Percentiles rank a stretch among this genome's conserved stretches.
Conservation (phyloP, 306 rosid species). For the Casuarina equisetifolia region DNA sequence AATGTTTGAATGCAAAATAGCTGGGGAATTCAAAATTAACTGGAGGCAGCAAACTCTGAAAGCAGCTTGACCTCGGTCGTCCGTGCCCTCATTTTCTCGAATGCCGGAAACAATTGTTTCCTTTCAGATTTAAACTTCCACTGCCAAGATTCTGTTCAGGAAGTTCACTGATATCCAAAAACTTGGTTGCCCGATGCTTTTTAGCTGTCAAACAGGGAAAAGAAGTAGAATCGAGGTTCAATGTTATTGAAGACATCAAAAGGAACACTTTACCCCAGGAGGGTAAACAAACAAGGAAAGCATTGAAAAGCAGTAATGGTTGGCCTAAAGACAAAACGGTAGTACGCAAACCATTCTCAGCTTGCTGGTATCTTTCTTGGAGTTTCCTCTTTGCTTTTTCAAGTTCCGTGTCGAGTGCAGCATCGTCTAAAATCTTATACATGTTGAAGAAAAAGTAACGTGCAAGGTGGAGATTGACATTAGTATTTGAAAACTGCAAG, state of each 20-base stretch:
- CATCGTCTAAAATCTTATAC: constrained; percentile 35
- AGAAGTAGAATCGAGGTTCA: background rate
- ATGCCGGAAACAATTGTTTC: constrained; percentile 35
- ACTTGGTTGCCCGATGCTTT: constrained; percentile 48
- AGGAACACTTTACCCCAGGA: background rate
- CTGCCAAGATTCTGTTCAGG: constrained; percentile 42
- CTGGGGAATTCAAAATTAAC: no score
- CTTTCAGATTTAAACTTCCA: constrained; percentile 33
- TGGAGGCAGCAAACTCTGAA: no score
- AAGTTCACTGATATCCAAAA: constrained; percentile 45
- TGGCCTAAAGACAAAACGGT: background rate
- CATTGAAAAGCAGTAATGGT: background rate
- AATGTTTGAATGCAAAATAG: no score
- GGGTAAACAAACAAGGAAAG: background rate
- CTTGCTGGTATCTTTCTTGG: constrained; percentile 52
- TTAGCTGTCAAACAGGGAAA: constrained; percentile 40
- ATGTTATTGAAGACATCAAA: background rate
- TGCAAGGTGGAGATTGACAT: constrained; percentile 14
- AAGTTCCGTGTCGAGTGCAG: constrained; percentile 41
- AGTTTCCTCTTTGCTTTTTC: constrained; percentile 67
- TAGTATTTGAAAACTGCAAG: background rate
- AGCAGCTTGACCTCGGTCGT: background rate
- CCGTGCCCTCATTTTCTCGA: constrained; percentile 41
- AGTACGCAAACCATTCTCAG: constrained; percentile 43
- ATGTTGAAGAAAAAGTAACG: constrained; percentile 25